Evolutionary conservation across 2,329 filamentous ascomycete genomes (phyloP).

Genomic region (Colletotrichum sp.): DNA sequence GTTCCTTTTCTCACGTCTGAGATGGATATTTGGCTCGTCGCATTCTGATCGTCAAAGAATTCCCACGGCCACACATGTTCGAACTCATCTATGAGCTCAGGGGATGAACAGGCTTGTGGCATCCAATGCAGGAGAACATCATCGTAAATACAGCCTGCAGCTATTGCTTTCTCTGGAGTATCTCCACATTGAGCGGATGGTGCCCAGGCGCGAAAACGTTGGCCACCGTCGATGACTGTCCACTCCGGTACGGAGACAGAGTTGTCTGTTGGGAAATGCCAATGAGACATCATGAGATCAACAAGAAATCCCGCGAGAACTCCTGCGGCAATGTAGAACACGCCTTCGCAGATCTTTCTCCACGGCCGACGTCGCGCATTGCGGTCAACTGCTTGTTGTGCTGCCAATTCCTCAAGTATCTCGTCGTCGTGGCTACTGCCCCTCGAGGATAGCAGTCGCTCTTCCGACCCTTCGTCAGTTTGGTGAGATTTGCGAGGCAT

Average conservation of each 20-base stretch:
- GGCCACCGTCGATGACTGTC: not conserved
- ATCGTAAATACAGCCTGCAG: not conserved
- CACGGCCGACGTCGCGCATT: not conserved
- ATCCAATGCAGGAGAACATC: not conserved
- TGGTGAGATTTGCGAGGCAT: not conserved
- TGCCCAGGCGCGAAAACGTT: not conserved
- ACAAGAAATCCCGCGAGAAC: not conserved
- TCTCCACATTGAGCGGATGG: not conserved
- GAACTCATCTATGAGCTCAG: not conserved
- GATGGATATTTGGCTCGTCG: not conserved
- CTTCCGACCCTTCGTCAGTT: not conserved
- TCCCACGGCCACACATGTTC: not conserved
- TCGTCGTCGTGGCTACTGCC: not conserved
- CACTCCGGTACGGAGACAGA: not conserved
- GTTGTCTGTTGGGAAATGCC: not conserved
- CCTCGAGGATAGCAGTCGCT: not conserved
- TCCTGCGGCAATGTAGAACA: not conserved
- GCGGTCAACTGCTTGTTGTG: not conserved
- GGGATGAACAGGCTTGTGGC: not conserved
- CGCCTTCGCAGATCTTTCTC: not conserved
- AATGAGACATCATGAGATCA: not conserved
- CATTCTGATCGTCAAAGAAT: not conserved
- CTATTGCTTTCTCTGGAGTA: not conserved
- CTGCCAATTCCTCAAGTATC: not conserved
- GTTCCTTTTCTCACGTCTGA: not conserved